phyloP scores from a whole-genome alignment of 2,329 filamentous ascomycete species.

The Diaporthe capsici region DNA sequence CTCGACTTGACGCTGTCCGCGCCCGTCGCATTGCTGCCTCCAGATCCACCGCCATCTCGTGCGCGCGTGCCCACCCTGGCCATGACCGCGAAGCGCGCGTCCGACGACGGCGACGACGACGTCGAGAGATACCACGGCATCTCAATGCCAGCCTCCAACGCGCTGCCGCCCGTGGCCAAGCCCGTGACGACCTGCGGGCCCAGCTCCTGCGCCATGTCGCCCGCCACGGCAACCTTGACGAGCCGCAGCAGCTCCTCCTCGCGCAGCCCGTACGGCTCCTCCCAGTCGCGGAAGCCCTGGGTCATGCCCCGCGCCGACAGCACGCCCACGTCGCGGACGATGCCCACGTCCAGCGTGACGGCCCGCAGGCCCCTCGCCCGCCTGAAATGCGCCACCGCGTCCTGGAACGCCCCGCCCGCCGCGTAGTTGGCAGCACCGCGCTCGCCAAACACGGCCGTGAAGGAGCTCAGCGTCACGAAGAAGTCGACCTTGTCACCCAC shows the following conservation, averaged over 20 bases:
- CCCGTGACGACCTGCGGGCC: not conserved
- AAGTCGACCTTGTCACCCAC: conserved; percentile 48
- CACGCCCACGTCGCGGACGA: not conserved
- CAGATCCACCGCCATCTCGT: not conserved
- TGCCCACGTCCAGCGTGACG: not conserved
- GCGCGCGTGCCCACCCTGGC: not conserved
- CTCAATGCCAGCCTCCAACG: not conserved
- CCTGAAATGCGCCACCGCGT: not conserved
- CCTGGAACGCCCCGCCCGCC: not conserved
- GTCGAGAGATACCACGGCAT: not conserved
- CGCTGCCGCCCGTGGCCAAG: not conserved
- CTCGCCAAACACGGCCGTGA: not conserved
- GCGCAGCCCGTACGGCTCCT: not conserved
- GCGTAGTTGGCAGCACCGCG: not conserved
- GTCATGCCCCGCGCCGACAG: not conserved
- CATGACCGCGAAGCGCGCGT: not conserved
- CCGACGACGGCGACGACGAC: not conserved
- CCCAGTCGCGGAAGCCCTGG: not conserved
- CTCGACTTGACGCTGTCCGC: not conserved
- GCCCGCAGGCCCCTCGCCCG: not conserved
- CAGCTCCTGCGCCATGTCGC: not conserved
- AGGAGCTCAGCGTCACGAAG: conserved; percentile 14
- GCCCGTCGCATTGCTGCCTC: not conserved
- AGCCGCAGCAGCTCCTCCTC: not conserved
- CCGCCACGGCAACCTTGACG: not conserved